phyloP scores from a whole-genome alignment of 2,329 filamentous ascomycete genomes.

The Hypoxylon sp. region DNA sequence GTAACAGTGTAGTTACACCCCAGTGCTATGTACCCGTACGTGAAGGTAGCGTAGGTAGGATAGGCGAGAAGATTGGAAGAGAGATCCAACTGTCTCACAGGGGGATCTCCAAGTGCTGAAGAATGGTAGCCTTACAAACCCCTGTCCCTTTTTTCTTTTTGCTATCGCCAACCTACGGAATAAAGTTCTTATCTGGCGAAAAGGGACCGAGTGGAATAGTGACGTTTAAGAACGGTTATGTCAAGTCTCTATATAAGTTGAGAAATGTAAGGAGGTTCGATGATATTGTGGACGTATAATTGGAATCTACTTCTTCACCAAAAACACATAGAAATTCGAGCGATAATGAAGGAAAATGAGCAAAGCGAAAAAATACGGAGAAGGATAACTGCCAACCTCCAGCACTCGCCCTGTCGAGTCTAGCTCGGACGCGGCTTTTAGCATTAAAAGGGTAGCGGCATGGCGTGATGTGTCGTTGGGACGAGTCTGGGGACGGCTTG shows the following conservation, averaged over 20 bases:
- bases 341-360: background rate
- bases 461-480: conserved; percentile 38
- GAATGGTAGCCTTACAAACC: conserved; percentile 31
- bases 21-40: conserved; percentile 28
- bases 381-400: conserved; percentile 1
- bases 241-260: background rate
- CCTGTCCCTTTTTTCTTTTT: conserved; percentile 23
- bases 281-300: background rate
- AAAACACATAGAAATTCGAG: background rate
- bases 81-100: conserved; percentile 30
- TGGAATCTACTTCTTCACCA: background rate
- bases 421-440: conserved; percentile 34
- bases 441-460: conserved; percentile 28
- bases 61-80: conserved; percentile 17
- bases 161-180: conserved; percentile 19
- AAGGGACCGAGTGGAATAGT: conserved; percentile 1
- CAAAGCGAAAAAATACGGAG: conserved; percentile 11
- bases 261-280: background rate
- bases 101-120: conserved; percentile 31
- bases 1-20: background rate
- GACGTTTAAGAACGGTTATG: background rate
- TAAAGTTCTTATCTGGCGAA: conserved; percentile 43
- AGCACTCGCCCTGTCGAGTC: conserved; percentile 19
- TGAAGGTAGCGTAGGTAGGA: conserved; percentile 5
- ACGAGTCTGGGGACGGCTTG: conserved; percentile 30